Evolutionary conservation across 805 yeast genomes (phyloP).

Genomic region (Lipomyces sp.): DNA sequence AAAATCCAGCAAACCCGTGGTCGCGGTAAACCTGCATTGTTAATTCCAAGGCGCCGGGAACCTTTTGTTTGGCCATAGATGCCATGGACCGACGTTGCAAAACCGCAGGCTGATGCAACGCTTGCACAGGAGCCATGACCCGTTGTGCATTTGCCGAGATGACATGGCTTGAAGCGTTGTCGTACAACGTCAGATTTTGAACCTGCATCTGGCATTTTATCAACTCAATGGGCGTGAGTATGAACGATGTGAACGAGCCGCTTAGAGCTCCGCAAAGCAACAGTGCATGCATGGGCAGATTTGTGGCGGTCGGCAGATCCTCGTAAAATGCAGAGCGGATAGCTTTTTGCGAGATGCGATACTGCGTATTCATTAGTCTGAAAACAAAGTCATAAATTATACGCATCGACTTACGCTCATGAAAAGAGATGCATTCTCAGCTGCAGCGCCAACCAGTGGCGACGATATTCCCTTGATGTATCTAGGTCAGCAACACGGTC

Average conservation of each 20-base stretch:
- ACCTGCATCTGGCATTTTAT: constrained; percentile 88
- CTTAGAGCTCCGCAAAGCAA: constrained; percentile 73
- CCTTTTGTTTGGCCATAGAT: not conserved
- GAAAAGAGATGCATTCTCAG: constrained; percentile 80
- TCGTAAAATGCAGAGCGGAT: constrained; percentile 2
- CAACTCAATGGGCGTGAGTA: constrained; percentile 88
- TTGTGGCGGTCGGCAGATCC: constrained; percentile 1
- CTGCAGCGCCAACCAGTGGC: constrained; percentile 85
- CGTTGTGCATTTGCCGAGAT: not conserved
- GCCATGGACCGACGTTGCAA: not conserved
- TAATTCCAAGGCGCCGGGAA: constrained; percentile 26
- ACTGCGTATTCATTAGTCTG: constrained; percentile 12
- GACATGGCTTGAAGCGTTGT: not conserved
- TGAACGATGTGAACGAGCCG: constrained; percentile 77
- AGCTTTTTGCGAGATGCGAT: constrained; percentile 8
- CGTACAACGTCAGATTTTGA: constrained; percentile 38
- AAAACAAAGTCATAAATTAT: constrained; percentile 1
- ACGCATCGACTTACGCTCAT: constrained; percentile 36
- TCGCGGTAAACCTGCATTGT: constrained; percentile 44
- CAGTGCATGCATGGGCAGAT: constrained; percentile 45
- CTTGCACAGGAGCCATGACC: too few species aligned
- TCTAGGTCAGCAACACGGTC: not conserved
- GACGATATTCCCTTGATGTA: constrained; percentile 58
- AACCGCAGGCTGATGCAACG: too few species aligned
- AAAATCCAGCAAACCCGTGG: constrained; percentile 68